Evolutionary conservation across 495 filamentous ascomycete species (phyloP).

Genomic region (Neurospora sp.): DNA sequence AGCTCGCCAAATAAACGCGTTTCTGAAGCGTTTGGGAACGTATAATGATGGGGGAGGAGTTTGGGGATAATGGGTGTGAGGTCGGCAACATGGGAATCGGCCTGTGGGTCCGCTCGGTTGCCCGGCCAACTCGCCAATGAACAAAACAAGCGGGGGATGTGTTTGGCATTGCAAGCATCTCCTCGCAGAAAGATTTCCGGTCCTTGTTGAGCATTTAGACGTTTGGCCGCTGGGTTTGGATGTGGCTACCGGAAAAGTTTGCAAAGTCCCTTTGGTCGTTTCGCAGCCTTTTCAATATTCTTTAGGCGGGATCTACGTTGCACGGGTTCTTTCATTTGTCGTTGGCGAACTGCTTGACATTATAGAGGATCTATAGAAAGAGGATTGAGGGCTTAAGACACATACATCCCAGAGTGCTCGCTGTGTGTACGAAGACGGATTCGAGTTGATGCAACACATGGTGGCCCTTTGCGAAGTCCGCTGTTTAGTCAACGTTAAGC

Average conservation of each 20-base stretch:
- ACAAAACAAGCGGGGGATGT: not conserved
- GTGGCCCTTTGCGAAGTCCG: not conserved
- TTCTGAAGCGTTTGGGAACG: not conserved
- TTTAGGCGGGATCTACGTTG: not conserved
- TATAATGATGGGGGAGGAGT: not conserved
- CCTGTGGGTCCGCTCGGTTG: not conserved
- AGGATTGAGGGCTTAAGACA: not conserved
- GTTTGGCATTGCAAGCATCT: not conserved
- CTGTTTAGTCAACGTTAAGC: not conserved
- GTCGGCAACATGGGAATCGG: not conserved
- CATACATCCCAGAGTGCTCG: not conserved
- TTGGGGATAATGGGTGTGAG: not conserved
- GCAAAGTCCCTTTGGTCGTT: not conserved
- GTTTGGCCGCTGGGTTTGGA: not conserved
- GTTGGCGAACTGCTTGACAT: not conserved
- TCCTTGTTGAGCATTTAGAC: not conserved
- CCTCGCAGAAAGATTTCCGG: not conserved
- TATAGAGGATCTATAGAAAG: not conserved
- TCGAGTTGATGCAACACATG: not conserved
- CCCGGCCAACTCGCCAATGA: not conserved
- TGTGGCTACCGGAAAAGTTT: not conserved
- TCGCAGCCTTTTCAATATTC: not conserved
- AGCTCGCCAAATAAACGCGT: conserved; percentile 48
- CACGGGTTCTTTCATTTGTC: not conserved
- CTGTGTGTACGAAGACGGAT: not conserved